These are phyloP conservation scores for Odonthalia washingtoniensis DNA, from an alignment of 31 red algal genomes.

Conservation along the genomic window DNA sequence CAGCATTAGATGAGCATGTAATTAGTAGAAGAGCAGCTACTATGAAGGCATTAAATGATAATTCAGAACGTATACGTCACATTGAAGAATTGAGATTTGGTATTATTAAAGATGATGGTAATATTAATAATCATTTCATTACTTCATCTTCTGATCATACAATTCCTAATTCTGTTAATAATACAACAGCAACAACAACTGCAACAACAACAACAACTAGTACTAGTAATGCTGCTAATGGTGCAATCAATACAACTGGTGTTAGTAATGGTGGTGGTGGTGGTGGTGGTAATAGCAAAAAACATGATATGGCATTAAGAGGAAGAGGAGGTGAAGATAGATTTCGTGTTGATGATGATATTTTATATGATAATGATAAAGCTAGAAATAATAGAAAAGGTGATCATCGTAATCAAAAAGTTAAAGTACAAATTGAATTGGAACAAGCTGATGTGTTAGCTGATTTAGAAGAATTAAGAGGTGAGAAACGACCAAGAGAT, in stretches of 20 bases:
- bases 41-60: constrained; percentile 61
- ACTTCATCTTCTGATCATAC: too few relatives aligned
- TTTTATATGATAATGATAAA: constrained; percentile 34
- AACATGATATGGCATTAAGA: constrained; percentile 79
- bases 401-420: constrained; percentile 16
- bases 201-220: too few relatives aligned
- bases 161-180: too few relatives aligned
- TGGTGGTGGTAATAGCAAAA: constrained; percentile 41
- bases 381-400: constrained; percentile 22
- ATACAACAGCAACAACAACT: too few relatives aligned
- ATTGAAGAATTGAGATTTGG: constrained; percentile 81
- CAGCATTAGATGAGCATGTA: constrained; percentile 62
- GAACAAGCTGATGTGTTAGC: constrained; percentile 47
- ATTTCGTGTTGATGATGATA: constrained; percentile 32
- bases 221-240: too few relatives aligned
- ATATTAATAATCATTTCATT: too few relatives aligned
- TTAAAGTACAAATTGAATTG: constrained; percentile 60
- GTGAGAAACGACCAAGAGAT: constrained; percentile 62
- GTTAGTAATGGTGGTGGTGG: too few relatives aligned
- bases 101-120: constrained; percentile 76
- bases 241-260: too few relatives aligned
- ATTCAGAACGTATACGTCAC: constrained; percentile 57
- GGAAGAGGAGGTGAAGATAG: constrained; percentile 29
- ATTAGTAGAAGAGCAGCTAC: constrained; percentile 22
- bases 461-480: constrained; percentile 56